Evolutionary conservation across 805 yeast genomes (phyloP).

Genomic region (Komagataella populi): DNA sequence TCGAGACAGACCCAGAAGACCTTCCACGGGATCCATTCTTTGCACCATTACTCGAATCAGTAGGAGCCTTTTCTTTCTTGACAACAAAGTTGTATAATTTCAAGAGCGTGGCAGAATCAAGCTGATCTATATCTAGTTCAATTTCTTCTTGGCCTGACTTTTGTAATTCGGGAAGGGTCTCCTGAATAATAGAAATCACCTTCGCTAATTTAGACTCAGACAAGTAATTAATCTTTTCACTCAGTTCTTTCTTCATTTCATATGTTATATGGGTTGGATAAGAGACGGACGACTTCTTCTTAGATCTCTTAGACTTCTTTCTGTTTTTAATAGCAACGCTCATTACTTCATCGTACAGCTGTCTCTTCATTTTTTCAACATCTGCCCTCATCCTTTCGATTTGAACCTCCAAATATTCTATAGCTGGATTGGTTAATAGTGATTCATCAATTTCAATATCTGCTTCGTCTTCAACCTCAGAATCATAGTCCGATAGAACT

Average conservation of each 20-base stretch:
- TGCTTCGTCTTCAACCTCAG: conserved; percentile 29
- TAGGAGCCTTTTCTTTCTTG: conserved; percentile 22
- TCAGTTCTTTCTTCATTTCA: conserved; percentile 91
- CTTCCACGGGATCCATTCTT: conserved; percentile 7
- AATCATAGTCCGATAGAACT: conserved; percentile 31
- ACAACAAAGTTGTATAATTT: conserved; percentile 79
- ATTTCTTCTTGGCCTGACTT: conserved; percentile 62
- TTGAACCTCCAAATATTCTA: conserved; percentile 79
- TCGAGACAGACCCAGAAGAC: conserved; percentile 7
- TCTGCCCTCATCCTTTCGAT: conserved; percentile 76
- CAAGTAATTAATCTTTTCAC: conserved; percentile 66
- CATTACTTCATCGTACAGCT: conserved; percentile 52
- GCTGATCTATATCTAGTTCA: conserved; percentile 88
- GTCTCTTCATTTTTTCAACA: conserved; percentile 68
- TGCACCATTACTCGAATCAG: conserved; percentile 19
- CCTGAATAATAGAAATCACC: conserved; percentile 76
- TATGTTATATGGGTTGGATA: conserved; percentile 50
- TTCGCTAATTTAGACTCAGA: conserved; percentile 73
- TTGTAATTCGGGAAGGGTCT: conserved; percentile 49
- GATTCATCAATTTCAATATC: conserved; percentile 46
- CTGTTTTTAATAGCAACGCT: conserved; percentile 45
- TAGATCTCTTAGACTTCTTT: conserved; percentile 22
- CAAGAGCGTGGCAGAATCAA: conserved; percentile 72
- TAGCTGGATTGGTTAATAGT: conserved; percentile 75
- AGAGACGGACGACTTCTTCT: conserved; percentile 5